phyloP scores from a whole-genome alignment of 768 basidiomycete genomes.

The Auricularia sp. region DNA sequence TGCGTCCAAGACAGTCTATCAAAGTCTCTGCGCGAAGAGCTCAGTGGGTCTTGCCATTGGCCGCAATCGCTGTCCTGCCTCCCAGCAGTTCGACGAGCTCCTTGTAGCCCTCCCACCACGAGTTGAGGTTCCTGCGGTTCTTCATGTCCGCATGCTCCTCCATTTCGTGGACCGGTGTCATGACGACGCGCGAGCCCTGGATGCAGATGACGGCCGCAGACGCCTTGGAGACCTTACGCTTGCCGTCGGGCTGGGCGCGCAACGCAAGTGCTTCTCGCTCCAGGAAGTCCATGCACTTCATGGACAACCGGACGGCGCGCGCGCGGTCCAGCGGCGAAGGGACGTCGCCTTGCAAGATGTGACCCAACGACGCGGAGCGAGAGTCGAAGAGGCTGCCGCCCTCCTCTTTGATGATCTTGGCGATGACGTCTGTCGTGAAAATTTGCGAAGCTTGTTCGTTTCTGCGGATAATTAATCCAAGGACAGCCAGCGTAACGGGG shows the following conservation, averaged over 20 bases:
- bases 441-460: slow-evolving; percentile 80
- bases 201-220: slow-evolving; percentile 87
- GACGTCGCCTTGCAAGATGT: slow-evolving; percentile 91
- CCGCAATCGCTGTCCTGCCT: slow-evolving; percentile 4
- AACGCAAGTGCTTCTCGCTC: slow-evolving; percentile 64
- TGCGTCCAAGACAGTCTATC: neutral
- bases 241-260: slow-evolving; percentile 38
- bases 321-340: slow-evolving; percentile 93
- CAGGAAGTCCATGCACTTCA: slow-evolving; percentile 91
- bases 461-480: slow-evolving; percentile 27
- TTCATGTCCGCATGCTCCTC: slow-evolving; percentile 81
- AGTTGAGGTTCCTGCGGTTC: slow-evolving; percentile 65
- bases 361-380: slow-evolving; percentile 89
- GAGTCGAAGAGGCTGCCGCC: slow-evolving; percentile 89
- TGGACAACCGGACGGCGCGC: slow-evolving; percentile 78
- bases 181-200: slow-evolving; percentile 67
- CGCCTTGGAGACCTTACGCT: slow-evolving; percentile 44
- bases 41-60: neutral
- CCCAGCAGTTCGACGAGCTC: slow-evolving; percentile 64
- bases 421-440: slow-evolving; percentile 86
- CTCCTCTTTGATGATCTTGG: slow-evolving; percentile 91
- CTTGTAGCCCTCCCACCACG: slow-evolving; percentile 70
- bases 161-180: slow-evolving; percentile 82
- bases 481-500: slow-evolving; percentile 1
- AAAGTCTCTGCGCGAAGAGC: neutral